Percentiles rank a stretch among this genome's conserved stretches.
These are phyloP conservation scores for Candida caryicola DNA, from an alignment of 805 yeast species.

Conservation along the genomic window DNA sequence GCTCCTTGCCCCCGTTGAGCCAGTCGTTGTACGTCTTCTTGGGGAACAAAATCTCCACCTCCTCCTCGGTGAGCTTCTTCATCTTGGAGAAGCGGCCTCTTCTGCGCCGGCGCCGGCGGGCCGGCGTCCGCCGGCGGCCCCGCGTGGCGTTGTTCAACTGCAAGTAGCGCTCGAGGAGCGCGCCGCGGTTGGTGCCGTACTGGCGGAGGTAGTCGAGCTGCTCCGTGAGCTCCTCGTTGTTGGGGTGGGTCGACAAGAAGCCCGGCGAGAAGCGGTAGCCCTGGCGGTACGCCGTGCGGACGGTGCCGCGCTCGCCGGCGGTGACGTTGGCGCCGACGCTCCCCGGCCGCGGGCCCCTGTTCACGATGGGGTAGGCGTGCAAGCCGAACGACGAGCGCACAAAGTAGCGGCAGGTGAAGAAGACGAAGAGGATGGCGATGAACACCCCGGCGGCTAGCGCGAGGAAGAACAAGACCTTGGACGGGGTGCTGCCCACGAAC, in stretches of 20 bases:
- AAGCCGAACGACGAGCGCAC: constrained; percentile 57
- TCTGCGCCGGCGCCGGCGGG: constrained; percentile 41
- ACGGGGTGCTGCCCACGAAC: constrained; percentile 52
- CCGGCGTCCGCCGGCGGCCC: constrained; percentile 15
- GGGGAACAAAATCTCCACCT: constrained; percentile 63
- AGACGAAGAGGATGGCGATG: constrained; percentile 54
- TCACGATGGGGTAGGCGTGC: constrained; percentile 38
- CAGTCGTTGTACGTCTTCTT: constrained; percentile 54
- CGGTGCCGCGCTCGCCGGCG: neutral
- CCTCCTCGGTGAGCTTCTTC: constrained; percentile 51
- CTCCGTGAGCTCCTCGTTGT: constrained; percentile 29
- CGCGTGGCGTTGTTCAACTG: neutral
- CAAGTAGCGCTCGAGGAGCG: constrained; percentile 17
- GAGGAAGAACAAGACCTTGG: constrained; percentile 60
- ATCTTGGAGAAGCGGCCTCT: constrained; percentile 42
- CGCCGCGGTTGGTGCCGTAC: constrained; percentile 25
- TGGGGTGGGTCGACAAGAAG: constrained; percentile 9
- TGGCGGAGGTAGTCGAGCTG: constrained; percentile 35
- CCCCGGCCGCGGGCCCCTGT: neutral
- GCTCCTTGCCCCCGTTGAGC: constrained; percentile 60
- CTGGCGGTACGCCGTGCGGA: neutral
- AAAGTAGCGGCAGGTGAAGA: constrained; percentile 60
- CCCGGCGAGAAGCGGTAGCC: neutral
- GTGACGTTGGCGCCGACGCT: constrained; percentile 1
- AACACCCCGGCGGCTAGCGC: constrained; percentile 61